Conservation (phyloP, 1,284 basidiomycete species). For the Kwoniella shivajii region DNA sequence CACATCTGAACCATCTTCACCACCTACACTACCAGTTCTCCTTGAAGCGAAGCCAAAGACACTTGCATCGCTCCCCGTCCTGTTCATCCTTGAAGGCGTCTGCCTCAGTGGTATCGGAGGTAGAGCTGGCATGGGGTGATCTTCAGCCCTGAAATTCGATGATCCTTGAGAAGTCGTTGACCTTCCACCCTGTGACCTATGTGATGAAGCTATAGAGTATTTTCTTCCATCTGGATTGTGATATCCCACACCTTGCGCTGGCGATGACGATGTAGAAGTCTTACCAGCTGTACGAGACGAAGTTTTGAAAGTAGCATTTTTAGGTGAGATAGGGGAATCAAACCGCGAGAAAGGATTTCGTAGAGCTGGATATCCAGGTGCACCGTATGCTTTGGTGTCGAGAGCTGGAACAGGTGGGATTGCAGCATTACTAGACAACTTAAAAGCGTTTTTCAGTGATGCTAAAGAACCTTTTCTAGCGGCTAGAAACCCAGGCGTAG, state of each 20-base stretch:
- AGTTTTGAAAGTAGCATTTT: slow-evolving; percentile 18
- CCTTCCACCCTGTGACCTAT: slow-evolving; percentile 40
- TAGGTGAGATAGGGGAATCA: slow-evolving; percentile 38
- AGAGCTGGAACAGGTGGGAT: slow-evolving; percentile 42
- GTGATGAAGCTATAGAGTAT: slow-evolving; percentile 40
- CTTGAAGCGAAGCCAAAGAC: slow-evolving; percentile 31
- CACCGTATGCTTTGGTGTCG: slow-evolving; percentile 25
- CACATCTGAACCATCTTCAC: slow-evolving; percentile 29
- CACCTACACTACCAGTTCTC: slow-evolving; percentile 33
- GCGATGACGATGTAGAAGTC: slow-evolving; percentile 20
- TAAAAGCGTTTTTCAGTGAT: slow-evolving; percentile 85
- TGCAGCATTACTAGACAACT: slow-evolving; percentile 44
- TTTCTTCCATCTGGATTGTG: slow-evolving; percentile 33
- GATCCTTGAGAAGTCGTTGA: slow-evolving; percentile 46
- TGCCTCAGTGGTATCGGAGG: slow-evolving; percentile 42
- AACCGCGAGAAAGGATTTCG: slow-evolving; percentile 49
- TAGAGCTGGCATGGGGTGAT: slow-evolving; percentile 43
- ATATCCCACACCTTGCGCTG: slow-evolving; percentile 9
- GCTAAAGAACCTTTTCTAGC: slow-evolving; percentile 75
- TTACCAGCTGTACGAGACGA: slow-evolving; percentile 10
- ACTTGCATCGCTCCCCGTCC: slow-evolving; percentile 47
- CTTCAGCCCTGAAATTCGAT: slow-evolving; percentile 42
- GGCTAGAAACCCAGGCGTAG: slow-evolving; percentile 29
- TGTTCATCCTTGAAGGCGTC: slow-evolving; percentile 36
- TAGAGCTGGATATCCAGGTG: slow-evolving; percentile 46